Evolutionary conservation across 305 asterid genomes (phyloP), one percentile per base, ranked within the genome.

Genomic region (Nicotiana rustica): DNA sequence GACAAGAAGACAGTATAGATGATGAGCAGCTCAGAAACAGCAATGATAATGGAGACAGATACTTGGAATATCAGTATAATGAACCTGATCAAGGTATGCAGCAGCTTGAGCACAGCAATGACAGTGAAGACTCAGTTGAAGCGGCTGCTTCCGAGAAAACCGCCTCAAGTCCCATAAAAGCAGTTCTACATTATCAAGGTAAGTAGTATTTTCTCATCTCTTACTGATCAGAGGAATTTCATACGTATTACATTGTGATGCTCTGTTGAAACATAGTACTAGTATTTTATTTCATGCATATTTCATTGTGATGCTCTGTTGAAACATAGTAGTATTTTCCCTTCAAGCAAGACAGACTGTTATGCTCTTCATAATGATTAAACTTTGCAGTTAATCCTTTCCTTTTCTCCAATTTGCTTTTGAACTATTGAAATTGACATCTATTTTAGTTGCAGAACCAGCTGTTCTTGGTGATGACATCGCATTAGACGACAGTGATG

Each of bases 371-470:
- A 41, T 41, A 41, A 41, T 41, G 10, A 41, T 41, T 41, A 41
- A 41, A 41, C 10, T 7, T 38, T 41, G 47, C 47, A 41, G 47
- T 41, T 41, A 41, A 41, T 52, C 17, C 57, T 52, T 52, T 52
- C 57, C 57, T 12, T 52, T 41, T 41, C 57, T 52, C 57, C 57
- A 52, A 12, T 52, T 52, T 52, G 5, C 15, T 52, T 52, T 52
- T 10, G 57, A 52, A 52, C 17, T 10, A 10, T 52, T 52, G 57
- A 3, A 65, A 75, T 29, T 75, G 44, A 29, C 47, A 52, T 77
- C 77, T 77, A 38, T 62, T 83, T 83, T 67, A 10, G 78, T 29
- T 68, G 83, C 83, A 78, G 83, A 59, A 78, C 44, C 60, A 69
- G 76, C 59, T 41, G 36, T 64, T 69, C 18, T 79, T 68, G 75